phyloP scores from a whole-genome alignment of 225 moss, liverwort and hornwort species.

The Neckera pumila region DNA sequence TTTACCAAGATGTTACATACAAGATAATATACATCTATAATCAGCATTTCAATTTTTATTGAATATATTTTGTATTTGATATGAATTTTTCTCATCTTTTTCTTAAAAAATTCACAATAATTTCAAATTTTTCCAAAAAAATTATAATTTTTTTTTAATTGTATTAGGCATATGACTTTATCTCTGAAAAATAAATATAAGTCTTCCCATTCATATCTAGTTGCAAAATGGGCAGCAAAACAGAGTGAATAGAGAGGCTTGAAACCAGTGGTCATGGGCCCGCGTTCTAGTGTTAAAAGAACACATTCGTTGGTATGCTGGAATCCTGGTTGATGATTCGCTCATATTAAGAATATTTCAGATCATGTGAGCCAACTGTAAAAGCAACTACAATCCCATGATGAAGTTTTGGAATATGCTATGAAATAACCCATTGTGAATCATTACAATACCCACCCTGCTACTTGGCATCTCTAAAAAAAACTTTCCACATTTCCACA shows the following conservation, averaged over 20 bases:
- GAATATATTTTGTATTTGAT: no score
- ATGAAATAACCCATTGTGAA: not conserved
- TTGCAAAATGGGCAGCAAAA: no score
- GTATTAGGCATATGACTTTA: no score
- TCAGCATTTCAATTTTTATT: not conserved
- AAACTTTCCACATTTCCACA: not conserved
- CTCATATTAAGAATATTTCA: not conserved
- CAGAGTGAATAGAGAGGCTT: no score
- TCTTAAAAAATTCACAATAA: not conserved
- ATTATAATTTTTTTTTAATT: no score
- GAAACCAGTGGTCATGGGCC: no score
- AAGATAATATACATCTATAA: not conserved
- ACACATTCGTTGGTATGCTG: not conserved
- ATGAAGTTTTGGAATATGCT: not conserved
- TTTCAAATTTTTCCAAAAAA: not conserved
- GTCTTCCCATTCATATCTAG: no score
- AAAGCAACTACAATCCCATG: not conserved
- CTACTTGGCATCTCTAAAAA: not conserved
- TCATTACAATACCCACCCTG: not conserved
- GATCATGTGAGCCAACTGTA: not conserved
- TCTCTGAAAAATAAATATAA: no score
- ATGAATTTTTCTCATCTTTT: not conserved
- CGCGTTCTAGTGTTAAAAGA: not conserved
- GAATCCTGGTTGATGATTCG: not conserved
- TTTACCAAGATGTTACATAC: not conserved